These are phyloP conservation scores for Oldenlandia corymbosa DNA, from an alignment of 257 asterid genomes.

Conservation along the genomic window DNA sequence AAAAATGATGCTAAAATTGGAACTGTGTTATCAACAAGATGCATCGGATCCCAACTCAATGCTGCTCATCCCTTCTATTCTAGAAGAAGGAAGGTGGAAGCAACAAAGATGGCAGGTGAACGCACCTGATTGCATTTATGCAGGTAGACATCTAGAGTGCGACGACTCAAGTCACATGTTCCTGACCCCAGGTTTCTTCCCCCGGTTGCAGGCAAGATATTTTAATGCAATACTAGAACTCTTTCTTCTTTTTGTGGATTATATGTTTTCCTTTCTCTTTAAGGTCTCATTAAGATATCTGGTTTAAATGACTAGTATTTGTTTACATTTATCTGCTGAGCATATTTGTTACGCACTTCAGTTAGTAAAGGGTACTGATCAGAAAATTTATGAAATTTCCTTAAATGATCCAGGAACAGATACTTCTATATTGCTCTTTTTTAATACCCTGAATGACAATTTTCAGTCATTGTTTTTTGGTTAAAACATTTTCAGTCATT, in stretches of 20 bases:
- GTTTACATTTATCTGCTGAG: no score
- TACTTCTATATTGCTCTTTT: background rate
- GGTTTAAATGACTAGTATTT: background rate
- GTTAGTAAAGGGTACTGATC: background rate
- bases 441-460: background rate
- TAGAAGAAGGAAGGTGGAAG: conserved; percentile 69
- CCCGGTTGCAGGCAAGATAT: conserved; percentile 67
- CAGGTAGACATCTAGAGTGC: conserved; percentile 71
- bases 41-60: conserved; percentile 50
- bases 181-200: conserved; percentile 73
- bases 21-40: conserved; percentile 73
- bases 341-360: no score
- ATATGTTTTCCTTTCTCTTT: background rate
- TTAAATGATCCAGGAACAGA: background rate
- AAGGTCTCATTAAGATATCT: background rate
- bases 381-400: background rate
- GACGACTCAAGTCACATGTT: conserved; percentile 69
- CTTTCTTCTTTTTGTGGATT: background rate
- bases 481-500: background rate
- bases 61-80: conserved; percentile 48
- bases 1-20: conserved; percentile 75
- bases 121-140: conserved; percentile 43
- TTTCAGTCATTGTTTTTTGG: no score
- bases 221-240: background rate
- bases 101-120: conserved; percentile 57